These are phyloP conservation scores for Sporothrix schenckii DNA, from an alignment of 2,329 filamentous ascomycete genomes.

Conservation along the genomic window DNA sequence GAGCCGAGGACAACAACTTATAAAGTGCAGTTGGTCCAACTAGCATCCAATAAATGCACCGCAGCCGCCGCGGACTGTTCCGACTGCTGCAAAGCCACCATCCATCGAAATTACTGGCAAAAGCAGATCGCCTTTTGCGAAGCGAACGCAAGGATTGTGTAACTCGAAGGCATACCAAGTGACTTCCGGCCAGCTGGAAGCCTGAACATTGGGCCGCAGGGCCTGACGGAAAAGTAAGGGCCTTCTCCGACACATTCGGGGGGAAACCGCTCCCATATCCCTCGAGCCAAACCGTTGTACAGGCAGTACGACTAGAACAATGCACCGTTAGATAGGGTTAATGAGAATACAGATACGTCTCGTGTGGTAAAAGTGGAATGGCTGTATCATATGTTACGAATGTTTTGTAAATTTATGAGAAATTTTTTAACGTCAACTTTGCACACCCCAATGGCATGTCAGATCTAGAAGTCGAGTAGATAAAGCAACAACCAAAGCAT, in stretches of 20 bases:
- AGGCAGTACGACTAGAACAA: background rate
- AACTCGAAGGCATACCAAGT: background rate
- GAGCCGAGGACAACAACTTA: too few relatives aligned
- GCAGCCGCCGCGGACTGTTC: background rate
- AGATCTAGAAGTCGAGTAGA: background rate
- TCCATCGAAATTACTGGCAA: background rate
- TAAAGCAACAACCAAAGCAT: background rate
- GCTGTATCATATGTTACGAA: background rate
- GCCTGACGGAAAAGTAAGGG: background rate
- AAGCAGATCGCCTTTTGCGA: constrained; percentile 21
- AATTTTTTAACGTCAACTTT: background rate
- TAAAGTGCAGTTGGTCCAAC: too few relatives aligned
- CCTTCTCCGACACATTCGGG: constrained; percentile 3
- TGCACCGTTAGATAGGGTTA: too few relatives aligned
- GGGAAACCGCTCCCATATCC: background rate
- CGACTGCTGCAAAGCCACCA: background rate
- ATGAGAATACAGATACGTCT: too few relatives aligned
- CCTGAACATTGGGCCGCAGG: too few relatives aligned
- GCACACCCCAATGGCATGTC: constrained; percentile 14
- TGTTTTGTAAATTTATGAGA: background rate
- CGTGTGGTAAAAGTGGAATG: too few relatives aligned
- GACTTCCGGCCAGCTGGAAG: background rate
- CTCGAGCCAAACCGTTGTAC: background rate
- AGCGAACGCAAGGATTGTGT: background rate
- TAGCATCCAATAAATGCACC: background rate